Base-by-base conservation (phyloP, 352 stramenopile genomes). In the Globisporangium middletonii region DNA sequence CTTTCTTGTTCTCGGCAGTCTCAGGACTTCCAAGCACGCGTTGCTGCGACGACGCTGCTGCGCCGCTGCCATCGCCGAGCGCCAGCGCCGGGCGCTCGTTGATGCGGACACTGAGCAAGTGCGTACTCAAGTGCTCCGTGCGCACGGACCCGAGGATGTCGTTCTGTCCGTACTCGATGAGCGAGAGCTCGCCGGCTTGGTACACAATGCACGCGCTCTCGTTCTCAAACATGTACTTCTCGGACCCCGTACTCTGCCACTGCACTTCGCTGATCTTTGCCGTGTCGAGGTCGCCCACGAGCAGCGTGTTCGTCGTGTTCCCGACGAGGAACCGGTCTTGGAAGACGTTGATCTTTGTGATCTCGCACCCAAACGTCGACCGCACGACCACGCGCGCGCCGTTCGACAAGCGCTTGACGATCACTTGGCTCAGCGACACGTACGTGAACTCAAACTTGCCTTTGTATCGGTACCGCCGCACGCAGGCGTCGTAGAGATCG, bases 181-280 rank as follows among this genome's bases (percentile, higher is more conserved):
- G 70, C 44, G 82, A 89, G 8, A 98, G 70, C 62, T 98, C 94
- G 18, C 94, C 94, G 0, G 89, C 88, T 51, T 94, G 77, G 66
- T 95, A 97, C 11, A 98, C 75, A 41, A 98, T 88, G 59, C 88
- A 97, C 15, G 86, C 88, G 33, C 68, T 88, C 41, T 91, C 86
- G 64, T 96, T 97, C 53, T 98, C 94, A 52, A 98, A 95, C 71
- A 98, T 92, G 71, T 96, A 98, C 67, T 98, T 98, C 61, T 98
- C 92, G 8, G 54, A 60, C 30, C 87, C 87, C 0, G 79, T 91
- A 43, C 77, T 89, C 42, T 90, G 78, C 92, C 92, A 98, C 59
- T 94, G 81, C 23, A 97, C 86, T 62, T 98, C 94, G 55, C 83
- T 96, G 13, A 98, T 75, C 62, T 97, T 97, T 60, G 72, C 68